phyloP scores from a whole-genome alignment of 2,329 filamentous ascomycete genomes.

The Blumeriella jaapii region DNA sequence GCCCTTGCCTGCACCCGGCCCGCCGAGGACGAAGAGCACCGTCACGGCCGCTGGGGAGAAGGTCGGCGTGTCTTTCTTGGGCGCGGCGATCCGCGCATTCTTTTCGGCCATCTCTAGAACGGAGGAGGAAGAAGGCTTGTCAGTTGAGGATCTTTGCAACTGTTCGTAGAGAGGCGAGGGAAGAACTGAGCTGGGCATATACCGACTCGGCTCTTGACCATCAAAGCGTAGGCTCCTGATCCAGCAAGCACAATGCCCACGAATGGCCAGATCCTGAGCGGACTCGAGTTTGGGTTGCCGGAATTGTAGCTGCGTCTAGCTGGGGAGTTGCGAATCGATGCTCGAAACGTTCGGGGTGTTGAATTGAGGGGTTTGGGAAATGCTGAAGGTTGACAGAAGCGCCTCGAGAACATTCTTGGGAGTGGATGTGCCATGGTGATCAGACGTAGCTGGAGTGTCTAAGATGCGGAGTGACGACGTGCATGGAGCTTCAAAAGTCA shows the following conservation, averaged over 20 bases:
- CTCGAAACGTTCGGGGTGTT: conserved; percentile 13
- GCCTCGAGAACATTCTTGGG: conserved; percentile 19
- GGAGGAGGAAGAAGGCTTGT: neutral
- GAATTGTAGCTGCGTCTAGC: conserved; percentile 21
- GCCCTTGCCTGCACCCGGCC: conserved; percentile 90
- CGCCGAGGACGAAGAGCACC: conserved; percentile 94
- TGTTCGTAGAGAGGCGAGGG: too few relatives aligned
- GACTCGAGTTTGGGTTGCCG: conserved; percentile 23
- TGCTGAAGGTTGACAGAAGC: conserved; percentile 17
- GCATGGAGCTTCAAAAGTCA: conserved; percentile 8
- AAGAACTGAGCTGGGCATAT: too few relatives aligned
- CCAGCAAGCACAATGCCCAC: conserved; percentile 34
- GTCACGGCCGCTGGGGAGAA: conserved; percentile 70
- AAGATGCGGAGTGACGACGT: conserved; percentile 11
- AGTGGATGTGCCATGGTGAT: conserved; percentile 20
- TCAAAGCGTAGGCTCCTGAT: conserved; percentile 37
- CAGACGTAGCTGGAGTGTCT: conserved; percentile 6
- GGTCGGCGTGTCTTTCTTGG: conserved; percentile 47
- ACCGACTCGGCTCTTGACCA: conserved; percentile 37
- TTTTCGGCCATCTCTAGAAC: conserved; percentile 30
- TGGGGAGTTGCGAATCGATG: conserved; percentile 9
- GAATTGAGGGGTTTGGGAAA: conserved; percentile 14
- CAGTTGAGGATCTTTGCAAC: neutral
- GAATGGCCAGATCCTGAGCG: conserved; percentile 30
- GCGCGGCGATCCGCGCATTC: conserved; percentile 31